These are phyloP conservation scores for Colletotrichum kahawae DNA, from an alignment of 2,329 filamentous ascomycete species.

Conservation along the genomic window DNA sequence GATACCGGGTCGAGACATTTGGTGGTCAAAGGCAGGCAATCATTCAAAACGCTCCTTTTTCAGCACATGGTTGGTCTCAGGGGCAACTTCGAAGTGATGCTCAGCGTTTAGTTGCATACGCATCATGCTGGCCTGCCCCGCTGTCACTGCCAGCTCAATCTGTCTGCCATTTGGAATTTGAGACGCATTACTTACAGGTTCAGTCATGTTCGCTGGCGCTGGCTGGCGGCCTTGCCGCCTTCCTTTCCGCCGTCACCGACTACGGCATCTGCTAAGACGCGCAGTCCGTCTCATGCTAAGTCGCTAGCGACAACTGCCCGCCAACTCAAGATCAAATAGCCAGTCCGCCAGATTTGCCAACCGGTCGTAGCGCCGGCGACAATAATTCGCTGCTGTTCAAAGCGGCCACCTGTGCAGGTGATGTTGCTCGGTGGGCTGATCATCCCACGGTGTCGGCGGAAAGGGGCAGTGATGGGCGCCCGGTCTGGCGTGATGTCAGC, in stretches of 20 bases:
- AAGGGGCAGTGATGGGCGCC: slow-evolving; percentile 13
- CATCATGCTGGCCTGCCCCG: neutral
- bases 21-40: neutral
- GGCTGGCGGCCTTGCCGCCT: neutral
- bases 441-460: neutral
- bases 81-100: neutral
- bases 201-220: neutral
- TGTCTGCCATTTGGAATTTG: neutral
- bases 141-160: neutral
- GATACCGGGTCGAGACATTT: neutral
- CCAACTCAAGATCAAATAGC: neutral
- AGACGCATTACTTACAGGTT: neutral
- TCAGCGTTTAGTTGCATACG: slow-evolving; percentile 3
- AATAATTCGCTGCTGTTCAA: neutral
- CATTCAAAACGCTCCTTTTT: neutral
- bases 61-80: neutral
- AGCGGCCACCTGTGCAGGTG: neutral
- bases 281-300: neutral
- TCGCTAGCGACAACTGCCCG: neutral
- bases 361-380: neutral
- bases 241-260: neutral
- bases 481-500: neutral
- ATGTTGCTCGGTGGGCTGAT: neutral
- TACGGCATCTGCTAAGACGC: neutral
- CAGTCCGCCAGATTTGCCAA: neutral